Conservation (phyloP, 306 rosid species). For the Fragaria ananassa region DNA sequence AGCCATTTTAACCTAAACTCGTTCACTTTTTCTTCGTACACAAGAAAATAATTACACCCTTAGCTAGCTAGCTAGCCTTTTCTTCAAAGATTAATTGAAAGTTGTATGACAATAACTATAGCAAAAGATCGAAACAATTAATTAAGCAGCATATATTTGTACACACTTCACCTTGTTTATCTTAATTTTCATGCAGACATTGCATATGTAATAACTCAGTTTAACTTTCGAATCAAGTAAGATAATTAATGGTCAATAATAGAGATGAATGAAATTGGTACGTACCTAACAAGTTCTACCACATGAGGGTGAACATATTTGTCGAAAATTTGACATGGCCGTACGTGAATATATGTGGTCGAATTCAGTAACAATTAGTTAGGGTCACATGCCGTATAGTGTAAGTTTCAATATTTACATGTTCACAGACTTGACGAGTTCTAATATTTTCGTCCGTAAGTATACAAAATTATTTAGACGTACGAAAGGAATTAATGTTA, state of each 20-base stretch:
- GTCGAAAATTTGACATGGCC: not conserved
- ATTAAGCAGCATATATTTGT: too few species aligned
- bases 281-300: not conserved
- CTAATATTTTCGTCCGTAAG: too few species aligned
- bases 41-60: not conserved
- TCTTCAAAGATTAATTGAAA: too few species aligned
- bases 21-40: not conserved
- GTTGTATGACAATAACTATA: not conserved
- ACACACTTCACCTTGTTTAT: not conserved
- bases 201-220: too few species aligned
- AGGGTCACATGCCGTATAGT: not conserved
- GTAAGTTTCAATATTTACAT: too few species aligned
- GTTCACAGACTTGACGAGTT: too few species aligned
- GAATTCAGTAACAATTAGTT: not conserved
- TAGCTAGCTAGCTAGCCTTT: too few species aligned
- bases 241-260: too few species aligned
- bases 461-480: too few species aligned
- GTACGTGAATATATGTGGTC: not conserved
- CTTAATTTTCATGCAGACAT: not conserved
- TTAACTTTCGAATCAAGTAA: too few species aligned
- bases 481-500: too few species aligned
- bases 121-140: too few species aligned
- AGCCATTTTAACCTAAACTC: not conserved
- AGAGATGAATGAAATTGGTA: not conserved
- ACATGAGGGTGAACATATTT: not conserved